phyloP scores from a whole-genome alignment of 495 filamentous ascomycete genomes.

The Evernia prunastri region DNA sequence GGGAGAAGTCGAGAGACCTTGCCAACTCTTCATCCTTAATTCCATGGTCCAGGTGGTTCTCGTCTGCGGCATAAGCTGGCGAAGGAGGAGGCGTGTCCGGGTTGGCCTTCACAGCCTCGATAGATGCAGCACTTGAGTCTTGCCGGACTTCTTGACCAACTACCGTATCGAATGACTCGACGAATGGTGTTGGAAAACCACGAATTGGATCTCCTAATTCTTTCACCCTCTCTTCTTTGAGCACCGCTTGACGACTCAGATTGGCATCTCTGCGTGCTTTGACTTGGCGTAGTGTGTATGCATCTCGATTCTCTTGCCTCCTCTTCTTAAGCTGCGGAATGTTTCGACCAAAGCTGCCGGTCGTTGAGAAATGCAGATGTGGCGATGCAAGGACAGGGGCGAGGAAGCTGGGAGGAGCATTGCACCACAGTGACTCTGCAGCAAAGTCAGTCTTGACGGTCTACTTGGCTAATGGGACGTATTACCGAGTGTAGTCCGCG shows the following conservation, averaged over 20 bases:
- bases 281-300: slow-evolving; percentile 63
- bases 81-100: slow-evolving; percentile 33
- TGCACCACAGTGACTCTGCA: slow-evolving; percentile 18
- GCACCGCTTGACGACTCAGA: slow-evolving; percentile 59
- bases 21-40: slow-evolving; percentile 59
- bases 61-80: slow-evolving; percentile 39
- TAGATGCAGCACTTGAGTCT: slow-evolving; percentile 21
- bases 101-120: slow-evolving; percentile 20
- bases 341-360: background rate
- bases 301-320: slow-evolving; percentile 49
- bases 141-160: slow-evolving; percentile 31
- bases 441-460: background rate
- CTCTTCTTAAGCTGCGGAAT: slow-evolving; percentile 10
- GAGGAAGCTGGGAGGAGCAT: slow-evolving; percentile 22
- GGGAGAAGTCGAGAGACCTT: slow-evolving; percentile 55
- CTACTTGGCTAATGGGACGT: background rate
- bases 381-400: slow-evolving; percentile 18
- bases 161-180: slow-evolving; percentile 68
- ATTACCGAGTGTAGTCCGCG: slow-evolving; percentile 3
- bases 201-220: slow-evolving; percentile 69
- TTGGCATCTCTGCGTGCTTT: slow-evolving; percentile 76
- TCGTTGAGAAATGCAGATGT: slow-evolving; percentile 20
- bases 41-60: slow-evolving; percentile 62
- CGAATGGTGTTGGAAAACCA: slow-evolving; percentile 71
- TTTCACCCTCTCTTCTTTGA: slow-evolving; percentile 53